phyloP scores from a whole-genome alignment of 2,329 filamentous ascomycete genomes.

The Diaporthe vaccinii region DNA sequence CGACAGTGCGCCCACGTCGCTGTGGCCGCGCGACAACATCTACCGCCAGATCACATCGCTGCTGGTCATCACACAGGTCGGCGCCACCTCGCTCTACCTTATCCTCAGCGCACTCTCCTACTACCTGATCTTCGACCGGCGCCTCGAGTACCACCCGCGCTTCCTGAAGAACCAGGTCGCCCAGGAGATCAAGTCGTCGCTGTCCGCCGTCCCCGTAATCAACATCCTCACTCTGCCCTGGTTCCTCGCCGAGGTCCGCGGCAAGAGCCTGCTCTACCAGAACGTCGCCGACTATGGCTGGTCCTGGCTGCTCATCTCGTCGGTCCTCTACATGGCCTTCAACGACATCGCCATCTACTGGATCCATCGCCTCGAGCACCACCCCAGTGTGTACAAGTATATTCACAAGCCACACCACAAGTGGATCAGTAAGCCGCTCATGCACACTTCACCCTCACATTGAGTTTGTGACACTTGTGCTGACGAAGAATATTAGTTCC shows the following conservation, averaged over 20 bases:
- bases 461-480: constrained; percentile 7
- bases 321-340: constrained; percentile 59
- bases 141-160: constrained; percentile 60
- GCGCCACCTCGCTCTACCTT: constrained; percentile 65
- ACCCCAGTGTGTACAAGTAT: constrained; percentile 61
- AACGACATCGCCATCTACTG: constrained; percentile 62
- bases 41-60: constrained; percentile 56
- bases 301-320: constrained; percentile 55
- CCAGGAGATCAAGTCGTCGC: constrained; percentile 58
- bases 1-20: constrained; percentile 44
- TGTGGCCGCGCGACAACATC: constrained; percentile 57
- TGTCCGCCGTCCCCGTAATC: constrained; percentile 59
- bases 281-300: constrained; percentile 55
- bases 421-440: constrained; percentile 57
- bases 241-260: constrained; percentile 63
- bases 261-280: constrained; percentile 58
- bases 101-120: constrained; percentile 79
- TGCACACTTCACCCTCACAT: not conserved
- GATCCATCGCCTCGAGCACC: constrained; percentile 62
- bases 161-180: constrained; percentile 63
- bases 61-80: constrained; percentile 55
- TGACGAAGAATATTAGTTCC: constrained; percentile 51
- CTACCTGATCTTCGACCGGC: constrained; percentile 71
- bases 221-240: constrained; percentile 60
- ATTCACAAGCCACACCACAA: constrained; percentile 64